Base-by-base conservation (phyloP, 108 stramenopile species). In the Skeletonema potamos region DNA sequence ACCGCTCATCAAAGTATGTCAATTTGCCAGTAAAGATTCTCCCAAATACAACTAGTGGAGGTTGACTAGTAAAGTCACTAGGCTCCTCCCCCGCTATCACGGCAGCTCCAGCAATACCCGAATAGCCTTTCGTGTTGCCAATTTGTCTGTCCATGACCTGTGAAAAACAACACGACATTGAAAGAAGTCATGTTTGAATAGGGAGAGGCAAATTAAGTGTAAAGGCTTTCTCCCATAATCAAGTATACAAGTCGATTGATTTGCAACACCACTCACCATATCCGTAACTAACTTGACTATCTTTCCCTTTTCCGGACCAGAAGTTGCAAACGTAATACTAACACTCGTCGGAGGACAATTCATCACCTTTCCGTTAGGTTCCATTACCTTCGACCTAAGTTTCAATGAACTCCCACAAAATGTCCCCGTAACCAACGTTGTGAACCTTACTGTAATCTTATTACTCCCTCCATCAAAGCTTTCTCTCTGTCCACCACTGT, bases 101-200 rank as follows among this genome's bases (percentile, higher is more conserved):
- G 1, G 87, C 87, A 10, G 84, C 84, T 4, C 75, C 87, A 4
- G 73, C 54, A 17, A 88, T 68, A 7, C 87, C 87, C 33, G 68
- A 73, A n/a, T 76, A 62, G 26, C 87, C 87, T 18, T 61, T 30
- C 2, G 87, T 88, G 72, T 88, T 88, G 24, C 87, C 87, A 24
- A 84, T 83, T 30, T 70, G 63, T 11, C 84, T 84, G 72, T 88
- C 87, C 62, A 88, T 66, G 24, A 73, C 64, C 71, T 41, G n/a
- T n/a, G n/a, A n/a, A n/a, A 4, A 15, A 4, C 4, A 4, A n/a
- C 1, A 2, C 0, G 4, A 3, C 2, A 41, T 3, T 41, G n/a
- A n/a, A 41, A n/a, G 3, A 41, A 15, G 15, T 3, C 15, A 41
- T 2, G 15, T 41, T 41, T n/a, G 39, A 3, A 10, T 2, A 41